Base-by-base conservation (phyloP, 2,329 filamentous ascomycete genomes). In the Diaporthe citrichinensis region DNA sequence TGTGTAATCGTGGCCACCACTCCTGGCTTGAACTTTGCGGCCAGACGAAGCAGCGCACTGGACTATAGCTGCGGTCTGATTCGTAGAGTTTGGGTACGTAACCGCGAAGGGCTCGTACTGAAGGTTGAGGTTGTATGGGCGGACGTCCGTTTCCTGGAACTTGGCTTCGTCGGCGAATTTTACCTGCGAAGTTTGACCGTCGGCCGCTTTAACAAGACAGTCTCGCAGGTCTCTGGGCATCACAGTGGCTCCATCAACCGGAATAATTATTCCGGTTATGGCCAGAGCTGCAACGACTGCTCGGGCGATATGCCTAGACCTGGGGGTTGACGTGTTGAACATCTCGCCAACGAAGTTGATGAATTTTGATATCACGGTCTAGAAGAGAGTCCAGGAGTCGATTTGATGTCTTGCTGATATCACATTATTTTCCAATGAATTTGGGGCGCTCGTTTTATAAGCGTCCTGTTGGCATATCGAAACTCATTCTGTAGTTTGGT, bases 71-170 rank as follows among this genome's bases (percentile, higher is more conserved):
- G 57, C 57, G 14, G 10, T 15, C 31, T 59, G 57, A 12, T 59
- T 39, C 3, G 57, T 39, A 4, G 57, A 59, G 6, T 39, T 59
- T 59, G 57, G 34, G 23, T 59, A 59, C 10, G 57, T 36, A 12
- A 59, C 20, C 1, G 57, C 57, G 15, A 59, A 59, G 15, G 57
- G 57, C 57, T 39, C 3, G 20, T 59, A 59, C 10, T 9, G 57
- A 4, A 59, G 57, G 15, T 59, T 59, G 57, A 59, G 57, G 57
- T 59, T 59, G 34, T 59, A 59, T 59, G 57, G 57, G 57, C 57
- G 57, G 57, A 59, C 31, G 25, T n/a, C 34, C 8, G 34, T 59
- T 17, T 59, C 31, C 31, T 59, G 31, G 57, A 59, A 59, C 20
- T 59, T 39, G 31, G 57, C 8, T 8, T 59, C 31, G 20, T 59